Base-by-base conservation (phyloP, 371 early-diverging fungal species). In the Neoconidiobolus thromboides region DNA sequence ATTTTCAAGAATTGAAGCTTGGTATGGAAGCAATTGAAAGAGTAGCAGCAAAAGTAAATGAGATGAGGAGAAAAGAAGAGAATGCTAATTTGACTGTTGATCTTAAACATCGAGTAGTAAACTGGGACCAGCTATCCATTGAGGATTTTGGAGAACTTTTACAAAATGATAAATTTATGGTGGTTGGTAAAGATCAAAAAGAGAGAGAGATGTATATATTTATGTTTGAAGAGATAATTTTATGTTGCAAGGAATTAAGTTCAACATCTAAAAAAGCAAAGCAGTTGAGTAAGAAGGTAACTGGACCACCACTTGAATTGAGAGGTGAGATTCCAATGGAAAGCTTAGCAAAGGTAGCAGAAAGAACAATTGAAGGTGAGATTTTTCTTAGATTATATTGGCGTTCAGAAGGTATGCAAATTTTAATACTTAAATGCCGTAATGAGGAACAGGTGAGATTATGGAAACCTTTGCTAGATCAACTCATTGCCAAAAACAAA, bases 31-130 rank as follows among this genome's bases (percentile, higher is more conserved):
- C 87, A 5, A 84, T 94, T 65, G 88, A 87, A 67, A 76, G 90
- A 41, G 89, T 94, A 3, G 83, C 91, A 36, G 87, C 89, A 63
- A 74, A 79, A 52, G 87, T 93, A 57, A 98, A 98, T 67, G 96
- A 96, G 69, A 81, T 87, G 0, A 81, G 85, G 65, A 80, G 94
- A 53, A 81, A 78, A 60, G 88, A 88, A 65, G 95, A 91, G 64
- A 96, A 96, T 66, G 69, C 75, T 39, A 69, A 75, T 38, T 76
- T 80, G 36, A 87, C 87, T 41, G 73, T 78, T 59, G 89, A 89
- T 15, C 73, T 97, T 39, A 79, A 82, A 62, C 77, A 80, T 42
- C 78, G 82, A 39, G 82, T 96, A 46, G 85, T 85, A 58, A 84
- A 89, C 73, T 87, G 87, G 82, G 83, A 87, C 69, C 85, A 82